A percentile compares a stretch with the other conserved stretches of the same genome.
Conservation (phyloP, 176 grass and related monocot genomes). For the Oropetium thomaeum region DNA sequence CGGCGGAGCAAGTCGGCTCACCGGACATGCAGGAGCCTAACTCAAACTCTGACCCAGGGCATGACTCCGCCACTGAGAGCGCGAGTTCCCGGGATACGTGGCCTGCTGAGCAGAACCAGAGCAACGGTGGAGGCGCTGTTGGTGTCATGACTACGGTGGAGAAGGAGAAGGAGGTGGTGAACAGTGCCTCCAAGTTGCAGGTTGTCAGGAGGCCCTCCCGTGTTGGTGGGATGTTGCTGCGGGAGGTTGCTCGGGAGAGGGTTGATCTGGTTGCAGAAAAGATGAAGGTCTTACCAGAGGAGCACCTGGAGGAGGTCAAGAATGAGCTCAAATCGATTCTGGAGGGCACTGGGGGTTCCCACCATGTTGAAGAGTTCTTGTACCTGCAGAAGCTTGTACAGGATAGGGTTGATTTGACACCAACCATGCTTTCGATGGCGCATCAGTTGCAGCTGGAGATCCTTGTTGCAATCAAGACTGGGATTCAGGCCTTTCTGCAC, state of each 20-base stretch:
- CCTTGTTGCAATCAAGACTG: slow-evolving; percentile 91
- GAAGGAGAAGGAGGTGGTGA: slow-evolving; percentile 61
- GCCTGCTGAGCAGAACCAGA: slow-evolving; percentile 61
- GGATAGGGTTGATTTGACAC: slow-evolving; percentile 69
- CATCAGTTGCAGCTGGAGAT: slow-evolving; percentile 91
- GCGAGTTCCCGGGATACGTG: slow-evolving; percentile 91
- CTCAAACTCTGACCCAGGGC: slow-evolving; percentile 77
- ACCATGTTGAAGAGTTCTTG: slow-evolving; percentile 87
- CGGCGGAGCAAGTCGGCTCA: slow-evolving; percentile 68
- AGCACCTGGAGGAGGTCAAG: slow-evolving; percentile 76
- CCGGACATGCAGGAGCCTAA: slow-evolving; percentile 78
- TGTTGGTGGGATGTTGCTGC: slow-evolving; percentile 46
- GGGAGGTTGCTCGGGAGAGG: slow-evolving; percentile 79
- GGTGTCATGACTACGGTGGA: slow-evolving; percentile 41
- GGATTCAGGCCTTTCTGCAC: slow-evolving; percentile 96
- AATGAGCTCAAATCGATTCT: slow-evolving; percentile 78
- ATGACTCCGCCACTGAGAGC: slow-evolving; percentile 88
- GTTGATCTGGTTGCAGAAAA: slow-evolving; percentile 72
- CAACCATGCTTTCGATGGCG: slow-evolving; percentile 52
- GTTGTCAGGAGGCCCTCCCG: slow-evolving; percentile 46
- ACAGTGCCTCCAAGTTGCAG: slow-evolving; percentile 55
- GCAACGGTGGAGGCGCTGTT: slow-evolving; percentile 22
- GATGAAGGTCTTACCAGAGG: slow-evolving; percentile 79
- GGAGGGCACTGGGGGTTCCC: slow-evolving; percentile 81
- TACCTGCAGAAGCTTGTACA: slow-evolving; percentile 88